A percentile compares a stretch with the other conserved stretches of the same genome.
Conservation (phyloP, 352 stramenopile genomes). For the Pythium insidiosum region DNA sequence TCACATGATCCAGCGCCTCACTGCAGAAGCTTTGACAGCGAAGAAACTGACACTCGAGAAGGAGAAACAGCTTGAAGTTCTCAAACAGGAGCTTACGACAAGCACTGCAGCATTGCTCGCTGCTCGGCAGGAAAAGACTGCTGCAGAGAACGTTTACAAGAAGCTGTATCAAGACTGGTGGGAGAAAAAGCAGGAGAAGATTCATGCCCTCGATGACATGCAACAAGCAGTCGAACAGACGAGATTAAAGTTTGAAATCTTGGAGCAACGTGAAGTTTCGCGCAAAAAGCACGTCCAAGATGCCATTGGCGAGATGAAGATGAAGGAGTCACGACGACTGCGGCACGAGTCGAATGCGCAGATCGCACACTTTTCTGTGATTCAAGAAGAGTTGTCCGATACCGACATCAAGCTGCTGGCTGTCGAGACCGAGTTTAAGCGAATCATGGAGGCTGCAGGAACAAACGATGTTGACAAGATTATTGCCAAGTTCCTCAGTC, state of each 20-base stretch:
- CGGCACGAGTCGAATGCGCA: constrained; percentile 67
- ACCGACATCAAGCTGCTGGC: constrained; percentile 59
- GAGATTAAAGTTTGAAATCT: constrained; percentile 60
- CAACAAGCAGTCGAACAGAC: constrained; percentile 72
- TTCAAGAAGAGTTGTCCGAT: constrained; percentile 69
- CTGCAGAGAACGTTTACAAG: constrained; percentile 54
- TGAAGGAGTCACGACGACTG: constrained; percentile 58
- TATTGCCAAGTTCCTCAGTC: constrained; percentile 61
- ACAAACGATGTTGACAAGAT: constrained; percentile 81
- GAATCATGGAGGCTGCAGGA: constrained; percentile 65
- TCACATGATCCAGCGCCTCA: constrained; percentile 76
- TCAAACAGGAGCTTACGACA: constrained; percentile 51
- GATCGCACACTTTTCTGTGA: constrained; percentile 72
- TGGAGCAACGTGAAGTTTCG: constrained; percentile 67
- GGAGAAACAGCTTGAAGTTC: constrained; percentile 43
- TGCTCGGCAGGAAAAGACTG: constrained; percentile 63
- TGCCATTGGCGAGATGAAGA: constrained; percentile 59
- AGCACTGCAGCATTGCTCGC: constrained; percentile 41
- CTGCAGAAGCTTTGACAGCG: constrained; percentile 38
- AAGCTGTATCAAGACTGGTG: constrained; percentile 55
- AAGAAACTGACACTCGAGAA: constrained; percentile 63
- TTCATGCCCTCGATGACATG: constrained; percentile 63
- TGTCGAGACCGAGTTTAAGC: constrained; percentile 65
- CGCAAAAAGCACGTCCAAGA: constrained; percentile 68
- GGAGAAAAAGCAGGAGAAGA: constrained; percentile 69